These are phyloP conservation scores for Trebouxia gelatinosa DNA, from an alignment of 163 green algal genomes.

Conservation along the genomic window DNA sequence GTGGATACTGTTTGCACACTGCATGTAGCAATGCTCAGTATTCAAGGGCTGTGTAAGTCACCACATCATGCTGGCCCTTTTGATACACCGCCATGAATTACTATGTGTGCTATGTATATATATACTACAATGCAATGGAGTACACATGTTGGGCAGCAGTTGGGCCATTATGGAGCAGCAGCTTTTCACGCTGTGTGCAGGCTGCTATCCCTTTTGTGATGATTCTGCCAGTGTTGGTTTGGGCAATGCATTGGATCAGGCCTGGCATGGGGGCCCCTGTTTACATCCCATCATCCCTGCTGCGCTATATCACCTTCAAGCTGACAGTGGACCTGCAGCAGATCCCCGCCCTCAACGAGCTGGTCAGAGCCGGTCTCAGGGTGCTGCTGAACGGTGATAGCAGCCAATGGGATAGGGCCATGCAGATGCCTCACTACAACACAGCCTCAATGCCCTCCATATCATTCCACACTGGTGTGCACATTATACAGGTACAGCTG, in stretches of 20 bases:
- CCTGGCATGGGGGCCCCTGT: conserved; percentile 38
- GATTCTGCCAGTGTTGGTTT: conserved; percentile 23
- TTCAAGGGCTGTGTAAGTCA: neutral
- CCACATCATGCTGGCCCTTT: neutral
- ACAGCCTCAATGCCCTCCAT: conserved; percentile 83
- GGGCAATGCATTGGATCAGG: conserved; percentile 4
- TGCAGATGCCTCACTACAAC: conserved; percentile 94
- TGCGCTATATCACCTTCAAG: conserved; percentile 77
- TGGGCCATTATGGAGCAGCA: neutral
- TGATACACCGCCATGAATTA: neutral
- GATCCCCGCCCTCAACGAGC: conserved; percentile 60
- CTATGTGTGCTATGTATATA: neutral
- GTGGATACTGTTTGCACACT: neutral
- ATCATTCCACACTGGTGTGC: conserved; percentile 65
- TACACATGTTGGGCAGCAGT: neutral
- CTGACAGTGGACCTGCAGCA: conserved; percentile 64
- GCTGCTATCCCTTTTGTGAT: conserved; percentile 1
- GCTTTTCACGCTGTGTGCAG: neutral
- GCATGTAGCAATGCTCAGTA: neutral
- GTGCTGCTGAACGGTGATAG: conserved; percentile 75
- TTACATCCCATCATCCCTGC: conserved; percentile 66
- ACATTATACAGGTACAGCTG: conserved; percentile 54
- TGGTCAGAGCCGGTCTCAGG: conserved; percentile 50
- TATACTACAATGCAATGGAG: neutral
- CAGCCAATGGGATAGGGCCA: conserved; percentile 84